A percentile compares a stretch with the other conserved stretches of the same genome.
These are phyloP conservation scores for Neoboletus brunneissimus DNA, from an alignment of 768 basidiomycete species.

Conservation along the genomic window DNA sequence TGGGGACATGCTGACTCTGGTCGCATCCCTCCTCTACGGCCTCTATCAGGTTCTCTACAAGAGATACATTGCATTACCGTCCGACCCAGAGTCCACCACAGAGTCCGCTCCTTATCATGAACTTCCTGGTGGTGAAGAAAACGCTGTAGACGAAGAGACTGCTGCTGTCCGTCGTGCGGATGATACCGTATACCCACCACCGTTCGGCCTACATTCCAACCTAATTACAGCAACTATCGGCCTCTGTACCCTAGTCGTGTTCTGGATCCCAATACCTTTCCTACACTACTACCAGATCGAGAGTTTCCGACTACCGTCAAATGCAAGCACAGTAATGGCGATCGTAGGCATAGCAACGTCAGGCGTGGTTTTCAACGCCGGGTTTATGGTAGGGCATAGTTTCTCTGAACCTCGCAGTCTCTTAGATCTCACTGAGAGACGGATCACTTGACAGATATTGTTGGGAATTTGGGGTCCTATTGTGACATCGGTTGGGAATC, in stretches of 20 bases:
- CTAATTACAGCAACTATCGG: conserved; percentile 80
- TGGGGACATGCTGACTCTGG: conserved; percentile 71
- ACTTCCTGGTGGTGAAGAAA: conserved; percentile 40
- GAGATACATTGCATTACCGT: conserved; percentile 66
- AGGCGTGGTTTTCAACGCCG: conserved; percentile 81
- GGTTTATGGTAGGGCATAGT: conserved; percentile 64
- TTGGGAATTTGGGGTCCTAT: conserved; percentile 87
- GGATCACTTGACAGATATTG: conserved; percentile 50
- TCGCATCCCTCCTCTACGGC: conserved; percentile 70
- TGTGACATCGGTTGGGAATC: conserved; percentile 81
- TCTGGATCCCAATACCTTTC: conserved; percentile 80
- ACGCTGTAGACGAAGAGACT: conserved; percentile 19
- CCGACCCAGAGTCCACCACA: conserved; percentile 51
- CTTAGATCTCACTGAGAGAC: conserved; percentile 5
- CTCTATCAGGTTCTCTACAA: conserved; percentile 87
- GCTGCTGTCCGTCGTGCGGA: conserved; percentile 21
- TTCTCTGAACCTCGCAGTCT: neutral
- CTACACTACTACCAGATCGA: conserved; percentile 68
- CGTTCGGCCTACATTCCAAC: conserved; percentile 85
- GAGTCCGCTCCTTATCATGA: conserved; percentile 43
- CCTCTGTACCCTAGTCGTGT: conserved; percentile 60
- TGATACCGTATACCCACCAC: conserved; percentile 52
- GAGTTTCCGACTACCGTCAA: conserved; percentile 60
- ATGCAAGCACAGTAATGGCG: conserved; percentile 41
- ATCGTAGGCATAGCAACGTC: conserved; percentile 67